A percentile compares a stretch with the other conserved stretches of the same genome.
These are phyloP conservation scores for Aspergillus sparsus DNA, from an alignment of 495 filamentous ascomycete species.

Conservation along the genomic window DNA sequence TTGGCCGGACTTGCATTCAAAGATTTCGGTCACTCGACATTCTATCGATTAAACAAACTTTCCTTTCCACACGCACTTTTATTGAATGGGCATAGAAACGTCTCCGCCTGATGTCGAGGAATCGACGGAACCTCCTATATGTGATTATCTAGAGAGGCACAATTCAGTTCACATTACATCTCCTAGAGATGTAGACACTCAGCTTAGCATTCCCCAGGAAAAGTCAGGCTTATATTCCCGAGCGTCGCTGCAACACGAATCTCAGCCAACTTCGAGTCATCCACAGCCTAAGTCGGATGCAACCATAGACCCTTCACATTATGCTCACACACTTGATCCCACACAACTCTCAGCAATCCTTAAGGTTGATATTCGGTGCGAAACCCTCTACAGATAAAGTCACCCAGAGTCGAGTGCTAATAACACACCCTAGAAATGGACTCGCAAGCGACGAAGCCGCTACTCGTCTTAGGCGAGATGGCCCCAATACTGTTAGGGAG, in stretches of 20 bases:
- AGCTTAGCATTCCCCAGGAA: slow-evolving; percentile 13
- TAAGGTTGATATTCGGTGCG: slow-evolving; percentile 36
- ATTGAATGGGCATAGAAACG: slow-evolving; percentile 49
- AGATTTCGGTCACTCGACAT: slow-evolving; percentile 6
- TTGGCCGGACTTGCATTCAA: slow-evolving; percentile 7
- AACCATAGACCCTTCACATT: neutral
- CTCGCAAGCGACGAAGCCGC: slow-evolving; percentile 56
- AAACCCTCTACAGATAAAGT: no score
- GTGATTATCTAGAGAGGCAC: slow-evolving; percentile 34
- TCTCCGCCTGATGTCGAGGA: slow-evolving; percentile 44
- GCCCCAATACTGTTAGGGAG: slow-evolving; percentile 61
- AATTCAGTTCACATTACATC: slow-evolving; percentile 23
- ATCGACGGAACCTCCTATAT: slow-evolving; percentile 50
- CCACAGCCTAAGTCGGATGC: neutral
- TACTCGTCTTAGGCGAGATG: slow-evolving; percentile 54
- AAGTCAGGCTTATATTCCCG: neutral
- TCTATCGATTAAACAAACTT: slow-evolving; percentile 1
- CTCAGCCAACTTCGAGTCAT: slow-evolving; percentile 5
- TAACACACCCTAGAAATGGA: slow-evolving; percentile 45
- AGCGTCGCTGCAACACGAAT: slow-evolving; percentile 3
- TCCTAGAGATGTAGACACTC: slow-evolving; percentile 23
- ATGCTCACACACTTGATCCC: slow-evolving; percentile 36
- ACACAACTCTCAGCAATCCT: slow-evolving; percentile 29
- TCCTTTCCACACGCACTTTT: slow-evolving; percentile 21
- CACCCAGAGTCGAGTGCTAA: no score